Percentiles rank a stretch among this genome's conserved stretches.
phyloP scores from a whole-genome alignment of 768 basidiomycete species.

The Pleurotus ostreatus region DNA sequence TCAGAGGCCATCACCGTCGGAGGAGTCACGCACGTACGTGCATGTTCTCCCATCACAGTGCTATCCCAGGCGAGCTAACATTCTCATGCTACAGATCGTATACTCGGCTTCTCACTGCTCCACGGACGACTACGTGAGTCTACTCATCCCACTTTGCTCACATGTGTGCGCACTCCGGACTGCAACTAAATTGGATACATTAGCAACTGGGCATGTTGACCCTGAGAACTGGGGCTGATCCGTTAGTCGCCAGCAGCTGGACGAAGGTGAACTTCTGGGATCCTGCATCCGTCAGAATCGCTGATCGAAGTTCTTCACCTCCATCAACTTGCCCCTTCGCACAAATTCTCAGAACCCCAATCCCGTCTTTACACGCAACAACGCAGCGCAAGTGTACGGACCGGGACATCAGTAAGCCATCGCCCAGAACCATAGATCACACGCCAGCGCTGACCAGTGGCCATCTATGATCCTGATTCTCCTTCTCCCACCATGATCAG shows the following conservation, averaged over 20 bases:
- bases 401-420: slow-evolving; percentile 13
- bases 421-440: not conserved
- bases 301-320: not conserved
- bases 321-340: too few relatives aligned
- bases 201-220: slow-evolving; percentile 13
- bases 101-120: slow-evolving; percentile 17
- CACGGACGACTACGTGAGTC: slow-evolving; percentile 14
- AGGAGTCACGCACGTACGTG: slow-evolving; percentile 12
- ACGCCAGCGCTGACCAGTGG: not conserved
- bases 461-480: too few relatives aligned
- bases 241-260: slow-evolving; percentile 13
- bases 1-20: slow-evolving; percentile 13
- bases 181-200: not conserved
- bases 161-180: not conserved
- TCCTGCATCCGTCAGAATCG: not conserved
- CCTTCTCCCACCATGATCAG: not conserved
- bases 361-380: slow-evolving; percentile 12
- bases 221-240: slow-evolving; percentile 11
- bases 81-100: slow-evolving; percentile 9
- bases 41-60: not conserved
- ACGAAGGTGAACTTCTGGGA: slow-evolving; percentile 9
- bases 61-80: not conserved
- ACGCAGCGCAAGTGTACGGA: slow-evolving; percentile 11
- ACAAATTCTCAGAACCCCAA: slow-evolving; percentile 2
- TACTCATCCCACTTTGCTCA: too few relatives aligned